Conservation (phyloP, 345 rosid species). For the rapeseed (Brassica napus) region DNA sequence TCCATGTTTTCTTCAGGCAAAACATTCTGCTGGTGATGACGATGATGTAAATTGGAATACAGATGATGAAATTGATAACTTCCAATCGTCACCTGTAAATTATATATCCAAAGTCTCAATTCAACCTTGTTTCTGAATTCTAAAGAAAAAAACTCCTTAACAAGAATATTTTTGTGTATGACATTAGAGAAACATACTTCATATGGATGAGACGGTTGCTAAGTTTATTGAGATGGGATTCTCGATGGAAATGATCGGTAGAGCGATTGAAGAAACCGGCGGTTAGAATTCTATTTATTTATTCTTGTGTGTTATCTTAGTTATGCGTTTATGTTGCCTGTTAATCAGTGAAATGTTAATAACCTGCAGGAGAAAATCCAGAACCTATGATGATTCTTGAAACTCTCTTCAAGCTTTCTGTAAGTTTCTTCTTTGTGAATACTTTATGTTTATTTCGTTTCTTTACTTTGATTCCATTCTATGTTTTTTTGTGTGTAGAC, state of each 20-base stretch:
- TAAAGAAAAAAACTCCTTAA: background rate
- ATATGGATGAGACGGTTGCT: slow-evolving; percentile 7
- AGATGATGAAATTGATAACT: slow-evolving; percentile 7
- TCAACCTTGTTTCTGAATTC: background rate
- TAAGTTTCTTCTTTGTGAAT: background rate
- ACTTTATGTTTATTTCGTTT: background rate
- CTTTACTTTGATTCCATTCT: background rate
- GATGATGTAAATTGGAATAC: background rate
- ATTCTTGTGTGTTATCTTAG: background rate
- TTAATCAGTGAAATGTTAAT: background rate
- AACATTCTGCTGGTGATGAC: background rate
- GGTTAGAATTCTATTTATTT: slow-evolving; percentile 7
- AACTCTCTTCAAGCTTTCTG: slow-evolving; percentile 14
- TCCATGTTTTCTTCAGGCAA: background rate
- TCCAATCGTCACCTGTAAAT: background rate
- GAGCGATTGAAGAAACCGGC: background rate
- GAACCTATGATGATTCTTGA: slow-evolving; percentile 22
- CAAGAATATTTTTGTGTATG: slow-evolving; percentile 5
- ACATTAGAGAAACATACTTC: background rate
- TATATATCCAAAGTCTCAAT: background rate
- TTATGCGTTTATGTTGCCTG: background rate
- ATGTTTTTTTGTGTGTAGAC: background rate
- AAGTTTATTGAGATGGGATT: slow-evolving; percentile 16
- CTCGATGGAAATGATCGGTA: slow-evolving; percentile 1
- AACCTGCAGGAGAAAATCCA: background rate